These are phyloP conservation scores for Saitozyma sp. DNA, from an alignment of 768 basidiomycete genomes.

Conservation along the genomic window DNA sequence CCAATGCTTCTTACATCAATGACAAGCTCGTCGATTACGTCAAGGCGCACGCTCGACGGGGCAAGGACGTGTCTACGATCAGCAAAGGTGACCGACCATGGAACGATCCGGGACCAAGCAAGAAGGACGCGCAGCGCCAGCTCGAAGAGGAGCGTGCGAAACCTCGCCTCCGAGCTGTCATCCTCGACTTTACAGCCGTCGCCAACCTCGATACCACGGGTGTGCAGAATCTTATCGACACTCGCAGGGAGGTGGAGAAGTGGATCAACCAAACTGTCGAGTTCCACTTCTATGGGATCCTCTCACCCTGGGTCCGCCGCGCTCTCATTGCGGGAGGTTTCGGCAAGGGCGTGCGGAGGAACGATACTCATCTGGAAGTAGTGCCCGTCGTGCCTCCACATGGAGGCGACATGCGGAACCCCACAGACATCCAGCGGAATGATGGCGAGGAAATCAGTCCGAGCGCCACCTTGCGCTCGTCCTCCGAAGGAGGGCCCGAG, in stretches of 20 bases:
- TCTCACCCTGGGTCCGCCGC: conserved; percentile 91
- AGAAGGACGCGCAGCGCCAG: conserved; percentile 58
- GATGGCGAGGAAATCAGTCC: too few relatives aligned
- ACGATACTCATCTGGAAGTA: conserved; percentile 61
- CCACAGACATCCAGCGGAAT: conserved; percentile 49
- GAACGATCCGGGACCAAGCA: conserved; percentile 86
- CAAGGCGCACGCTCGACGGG: conserved; percentile 71
- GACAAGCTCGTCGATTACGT: conserved; percentile 76
- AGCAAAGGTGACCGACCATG: conserved; percentile 75
- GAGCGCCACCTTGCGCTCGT: conserved; percentile 31
- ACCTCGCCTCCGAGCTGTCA: conserved; percentile 77
- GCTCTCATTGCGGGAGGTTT: conserved; percentile 79
- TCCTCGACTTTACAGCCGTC: conserved; percentile 87
- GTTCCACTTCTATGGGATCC: conserved; percentile 91
- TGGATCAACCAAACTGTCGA: conserved; percentile 71
- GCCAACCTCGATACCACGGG: conserved; percentile 87
- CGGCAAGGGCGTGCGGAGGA: conserved; percentile 61
- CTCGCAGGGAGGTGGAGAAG: conserved; percentile 77
- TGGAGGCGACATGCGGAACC: conserved; percentile 48
- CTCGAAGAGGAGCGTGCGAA: conserved; percentile 57
- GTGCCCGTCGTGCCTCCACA: conserved; percentile 68
- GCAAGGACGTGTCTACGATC: conserved; percentile 67
- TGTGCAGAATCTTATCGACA: conserved; percentile 85
- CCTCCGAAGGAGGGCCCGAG: conserved; percentile 9
- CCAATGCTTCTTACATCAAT: conserved; percentile 59